Evolutionary conservation across 148 eudicot genomes (phyloP), one percentile per base, ranked within the genome.

Genomic region (Fagopyrum homotropicum): DNA sequence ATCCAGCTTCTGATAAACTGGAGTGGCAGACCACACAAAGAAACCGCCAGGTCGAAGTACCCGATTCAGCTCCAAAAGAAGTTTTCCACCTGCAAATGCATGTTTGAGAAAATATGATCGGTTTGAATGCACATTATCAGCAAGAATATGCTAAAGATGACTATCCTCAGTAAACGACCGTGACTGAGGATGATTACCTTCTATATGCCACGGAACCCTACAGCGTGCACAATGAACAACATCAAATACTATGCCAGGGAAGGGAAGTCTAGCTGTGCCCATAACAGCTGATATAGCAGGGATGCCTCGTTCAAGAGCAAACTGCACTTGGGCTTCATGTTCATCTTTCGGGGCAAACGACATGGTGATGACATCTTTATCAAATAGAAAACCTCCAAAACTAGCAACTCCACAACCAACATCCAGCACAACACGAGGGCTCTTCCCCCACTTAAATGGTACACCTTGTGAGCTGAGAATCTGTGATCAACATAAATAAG

Each of bases 341-440:
- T 91, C 93, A 81, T 93, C 98, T 83, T 93, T 93, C 22, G 98
- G 98, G 56, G 98, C 97, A 49, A 93, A 73, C 46, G 98, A 93
- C 97, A 93, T 91, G 69, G 88, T 82, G 26, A 85, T 72, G 45
- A 85, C 88, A 57, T 85, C 85, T 75, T 82, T 85, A 8, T 85
- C 88, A 78, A 85, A 85, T 40, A 82, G 85, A 69, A 73, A 85
- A 22, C 85, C 88, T 73, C 88, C 85, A 66, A 85, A 85, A 75
- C 88, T 85, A 72, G 88, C 88, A 80, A 85, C 88, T 78, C 88
- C 88, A 83, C 97, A 93, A 72, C 98, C 98, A 89, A 93, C 94
- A 88, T 93, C 98, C 74, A 93, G 75, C 78, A 93, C 86, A 50
- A 93, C 93, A 74, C 98, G 92, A 26, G 94, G 81, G 15, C 82